Percentiles rank a stretch among this genome's conserved stretches.
These are phyloP conservation scores for Escallonia rubra DNA, from an alignment of 129 eudicot genomes.

Conservation along the genomic window DNA sequence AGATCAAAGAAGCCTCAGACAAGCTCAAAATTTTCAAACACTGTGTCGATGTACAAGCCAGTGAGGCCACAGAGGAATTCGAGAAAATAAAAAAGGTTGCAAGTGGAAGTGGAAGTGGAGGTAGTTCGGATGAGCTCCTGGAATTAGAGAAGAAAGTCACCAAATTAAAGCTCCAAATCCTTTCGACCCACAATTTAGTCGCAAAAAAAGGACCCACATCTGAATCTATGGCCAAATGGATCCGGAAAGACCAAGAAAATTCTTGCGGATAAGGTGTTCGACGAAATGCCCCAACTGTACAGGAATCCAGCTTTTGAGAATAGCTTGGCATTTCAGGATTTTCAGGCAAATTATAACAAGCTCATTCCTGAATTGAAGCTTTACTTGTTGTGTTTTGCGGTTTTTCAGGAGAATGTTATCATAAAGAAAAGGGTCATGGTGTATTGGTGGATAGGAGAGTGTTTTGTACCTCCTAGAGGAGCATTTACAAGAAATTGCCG, in stretches of 20 bases:
- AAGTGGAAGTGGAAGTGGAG: neutral
- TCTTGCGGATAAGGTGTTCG: neutral
- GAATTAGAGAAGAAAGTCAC: neutral
- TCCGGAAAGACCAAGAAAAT: too few relatives aligned
- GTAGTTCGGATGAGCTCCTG: neutral
- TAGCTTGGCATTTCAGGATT: neutral
- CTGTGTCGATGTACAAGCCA: too few relatives aligned
- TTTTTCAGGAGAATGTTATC: neutral
- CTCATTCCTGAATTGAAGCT: neutral
- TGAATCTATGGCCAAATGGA: too few relatives aligned
- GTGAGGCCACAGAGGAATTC: too few relatives aligned
- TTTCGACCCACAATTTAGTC: too few relatives aligned
- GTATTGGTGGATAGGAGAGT: constrained; percentile 1
- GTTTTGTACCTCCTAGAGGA: constrained; percentile 12
- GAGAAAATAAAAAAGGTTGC: neutral
- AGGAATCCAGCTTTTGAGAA: neutral
- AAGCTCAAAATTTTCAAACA: too few relatives aligned
- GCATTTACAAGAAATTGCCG: neutral
- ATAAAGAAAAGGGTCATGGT: constrained; percentile 5
- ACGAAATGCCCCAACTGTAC: neutral
- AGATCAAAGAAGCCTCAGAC: too few relatives aligned
- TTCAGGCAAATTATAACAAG: neutral
- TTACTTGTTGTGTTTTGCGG: neutral
- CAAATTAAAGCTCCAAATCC: too few relatives aligned
- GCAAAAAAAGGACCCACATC: too few relatives aligned